Evolutionary conservation across 805 yeast genomes (phyloP).

Genomic region (Ascoidea rubescens): DNA sequence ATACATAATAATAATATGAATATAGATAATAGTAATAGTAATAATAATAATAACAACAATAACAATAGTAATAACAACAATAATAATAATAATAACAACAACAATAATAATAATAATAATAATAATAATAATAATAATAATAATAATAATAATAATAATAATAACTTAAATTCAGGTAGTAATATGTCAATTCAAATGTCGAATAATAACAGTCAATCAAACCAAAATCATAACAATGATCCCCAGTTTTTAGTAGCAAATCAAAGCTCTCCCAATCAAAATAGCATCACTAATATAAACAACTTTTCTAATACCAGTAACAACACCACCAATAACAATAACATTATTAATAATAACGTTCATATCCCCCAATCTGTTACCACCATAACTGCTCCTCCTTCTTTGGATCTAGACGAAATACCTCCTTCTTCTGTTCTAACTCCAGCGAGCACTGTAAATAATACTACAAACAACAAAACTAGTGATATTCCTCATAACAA

Average conservation of each 20-base stretch:
- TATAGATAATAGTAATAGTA: not conserved
- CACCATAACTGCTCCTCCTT: not conserved
- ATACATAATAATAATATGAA: slow-evolving; percentile 1
- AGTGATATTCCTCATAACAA: too few species aligned
- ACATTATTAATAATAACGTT: too few species aligned
- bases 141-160: not conserved
- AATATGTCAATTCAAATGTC: not conserved
- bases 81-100: slow-evolving; percentile 1
- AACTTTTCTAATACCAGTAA: not conserved
- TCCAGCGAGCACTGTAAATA: too few species aligned
- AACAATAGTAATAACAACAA: not conserved
- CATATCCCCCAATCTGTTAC: not conserved
- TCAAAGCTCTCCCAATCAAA: too few species aligned
- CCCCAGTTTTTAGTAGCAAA: too few species aligned
- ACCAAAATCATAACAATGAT: too few species aligned
- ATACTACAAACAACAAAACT: too few species aligned
- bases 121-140: slow-evolving; percentile 1
- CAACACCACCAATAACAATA: not conserved
- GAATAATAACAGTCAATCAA: not conserved
- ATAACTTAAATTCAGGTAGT: not conserved
- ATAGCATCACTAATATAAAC: too few species aligned
- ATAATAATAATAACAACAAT: not conserved
- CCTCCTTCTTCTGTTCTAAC: too few species aligned
- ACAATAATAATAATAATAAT: not conserved
- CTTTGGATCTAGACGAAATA: not conserved